Conservation (phyloP, 148 eudicot genomes). For the Rhododendron mucronatum region DNA sequence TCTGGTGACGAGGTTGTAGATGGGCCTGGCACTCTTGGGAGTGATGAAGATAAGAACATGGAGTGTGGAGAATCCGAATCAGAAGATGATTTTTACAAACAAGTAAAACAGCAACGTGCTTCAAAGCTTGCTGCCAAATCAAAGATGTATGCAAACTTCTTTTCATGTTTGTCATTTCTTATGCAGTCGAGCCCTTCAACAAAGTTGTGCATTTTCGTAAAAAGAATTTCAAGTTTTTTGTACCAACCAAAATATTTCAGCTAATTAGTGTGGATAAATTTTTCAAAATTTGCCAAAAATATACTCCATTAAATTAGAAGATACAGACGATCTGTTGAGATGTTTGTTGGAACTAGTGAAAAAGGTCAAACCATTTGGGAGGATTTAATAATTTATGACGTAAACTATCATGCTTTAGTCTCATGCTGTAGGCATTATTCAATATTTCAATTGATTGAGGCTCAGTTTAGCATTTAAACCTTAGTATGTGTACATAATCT, state of each 20-base stretch:
- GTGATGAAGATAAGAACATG: constrained; percentile 22
- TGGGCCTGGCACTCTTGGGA: constrained; percentile 22
- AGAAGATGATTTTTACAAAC: constrained; percentile 52
- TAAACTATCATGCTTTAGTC: background rate
- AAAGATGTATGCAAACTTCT: constrained; percentile 32
- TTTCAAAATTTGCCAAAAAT: background rate
- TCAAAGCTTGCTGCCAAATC: constrained; percentile 52
- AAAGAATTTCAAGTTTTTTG: background rate
- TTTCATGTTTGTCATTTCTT: background rate
- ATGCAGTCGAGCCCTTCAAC: background rate
- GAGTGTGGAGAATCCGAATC: constrained; percentile 33
- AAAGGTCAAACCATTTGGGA: background rate
- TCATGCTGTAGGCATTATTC: background rate
- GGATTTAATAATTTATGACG: background rate
- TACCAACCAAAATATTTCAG: background rate
- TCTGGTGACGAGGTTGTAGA: constrained; percentile 36
- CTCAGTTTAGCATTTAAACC: background rate
- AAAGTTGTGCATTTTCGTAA: background rate
- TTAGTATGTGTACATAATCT: background rate
- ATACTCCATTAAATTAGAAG: background rate
- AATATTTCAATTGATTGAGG: background rate
- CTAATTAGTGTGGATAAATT: background rate
- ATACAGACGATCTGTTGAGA: background rate
- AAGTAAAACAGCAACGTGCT: constrained; percentile 37
- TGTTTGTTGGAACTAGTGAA: background rate